Conservation (phyloP, 176 grass and related monocot genomes). For the Elymus sibiricus region DNA sequence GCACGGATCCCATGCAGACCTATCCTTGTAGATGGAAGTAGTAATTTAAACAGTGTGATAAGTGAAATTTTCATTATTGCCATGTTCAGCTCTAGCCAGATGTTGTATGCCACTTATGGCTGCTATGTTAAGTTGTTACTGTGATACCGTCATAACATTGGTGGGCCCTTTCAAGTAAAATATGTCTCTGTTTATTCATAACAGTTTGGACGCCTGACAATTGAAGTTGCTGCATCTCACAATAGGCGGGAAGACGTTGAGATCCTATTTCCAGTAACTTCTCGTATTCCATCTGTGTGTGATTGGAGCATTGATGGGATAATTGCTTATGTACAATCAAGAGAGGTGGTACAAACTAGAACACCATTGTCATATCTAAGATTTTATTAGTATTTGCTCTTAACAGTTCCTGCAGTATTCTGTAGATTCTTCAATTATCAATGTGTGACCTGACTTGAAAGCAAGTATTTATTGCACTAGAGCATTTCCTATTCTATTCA, state of each 20-base stretch:
- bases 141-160: neutral
- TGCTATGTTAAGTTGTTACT: neutral
- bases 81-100: neutral
- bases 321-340: constrained; percentile 14
- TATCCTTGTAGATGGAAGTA: neutral
- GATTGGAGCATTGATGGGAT: constrained; percentile 46
- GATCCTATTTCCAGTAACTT: constrained; percentile 34
- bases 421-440: neutral
- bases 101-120: neutral
- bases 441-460: neutral
- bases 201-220: constrained; percentile 21
- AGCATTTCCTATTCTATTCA: neutral
- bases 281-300: constrained; percentile 7
- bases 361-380: neutral
- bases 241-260: constrained; percentile 25
- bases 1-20: neutral
- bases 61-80: neutral
- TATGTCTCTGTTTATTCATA: neutral
- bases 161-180: neutral
- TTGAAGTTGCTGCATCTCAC: constrained; percentile 30
- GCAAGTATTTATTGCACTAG: neutral
- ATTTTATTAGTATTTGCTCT: neutral
- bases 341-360: constrained; percentile 8
- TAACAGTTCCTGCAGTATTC: neutral
- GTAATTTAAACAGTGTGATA: neutral